These are phyloP conservation scores for Didymella pomorum DNA, from an alignment of 2,329 filamentous ascomycete genomes.

Conservation along the genomic window DNA sequence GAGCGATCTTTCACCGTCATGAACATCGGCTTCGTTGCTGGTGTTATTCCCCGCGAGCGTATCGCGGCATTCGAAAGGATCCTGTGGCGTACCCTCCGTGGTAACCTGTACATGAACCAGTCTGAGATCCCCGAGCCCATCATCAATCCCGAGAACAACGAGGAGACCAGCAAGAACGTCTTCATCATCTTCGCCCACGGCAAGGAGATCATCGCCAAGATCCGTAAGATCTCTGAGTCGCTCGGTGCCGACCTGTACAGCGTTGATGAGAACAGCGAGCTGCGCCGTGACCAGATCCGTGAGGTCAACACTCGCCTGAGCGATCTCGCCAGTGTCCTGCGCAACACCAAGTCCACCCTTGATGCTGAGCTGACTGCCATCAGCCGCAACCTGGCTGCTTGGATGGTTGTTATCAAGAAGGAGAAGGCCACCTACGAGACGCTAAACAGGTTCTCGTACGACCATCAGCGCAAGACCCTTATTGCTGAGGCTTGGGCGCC, in stretches of 20 bases:
- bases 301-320: conserved; percentile 94
- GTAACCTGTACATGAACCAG: conserved; percentile 99
- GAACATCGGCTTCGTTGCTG: conserved; percentile 98
- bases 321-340: conserved; percentile 89
- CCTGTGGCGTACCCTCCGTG: conserved; percentile 93
- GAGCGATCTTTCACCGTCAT: conserved; percentile 93
- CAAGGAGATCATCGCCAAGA: conserved; percentile 98
- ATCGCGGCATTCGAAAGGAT: conserved; percentile 97
- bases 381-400: conserved; percentile 87
- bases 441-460: conserved; percentile 95
- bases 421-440: conserved; percentile 98
- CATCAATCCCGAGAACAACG: conserved; percentile 90
- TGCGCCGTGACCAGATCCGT: conserved; percentile 93
- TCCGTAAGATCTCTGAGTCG: conserved; percentile 97
- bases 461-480: conserved; percentile 91
- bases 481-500: conserved; percentile 99
- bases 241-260: conserved; percentile 95
- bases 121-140: conserved; percentile 95
- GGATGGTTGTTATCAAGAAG: conserved; percentile 98
- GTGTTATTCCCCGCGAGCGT: conserved; percentile 91
- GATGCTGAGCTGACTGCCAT: conserved; percentile 94
- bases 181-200: conserved; percentile 99
- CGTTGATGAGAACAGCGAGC: conserved; percentile 96
- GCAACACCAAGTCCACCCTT: conserved; percentile 93
- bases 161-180: conserved; percentile 93